These are phyloP conservation scores for Phellinidium pouzarii DNA, from an alignment of 1,284 basidiomycete genomes.

Conservation along the genomic window DNA sequence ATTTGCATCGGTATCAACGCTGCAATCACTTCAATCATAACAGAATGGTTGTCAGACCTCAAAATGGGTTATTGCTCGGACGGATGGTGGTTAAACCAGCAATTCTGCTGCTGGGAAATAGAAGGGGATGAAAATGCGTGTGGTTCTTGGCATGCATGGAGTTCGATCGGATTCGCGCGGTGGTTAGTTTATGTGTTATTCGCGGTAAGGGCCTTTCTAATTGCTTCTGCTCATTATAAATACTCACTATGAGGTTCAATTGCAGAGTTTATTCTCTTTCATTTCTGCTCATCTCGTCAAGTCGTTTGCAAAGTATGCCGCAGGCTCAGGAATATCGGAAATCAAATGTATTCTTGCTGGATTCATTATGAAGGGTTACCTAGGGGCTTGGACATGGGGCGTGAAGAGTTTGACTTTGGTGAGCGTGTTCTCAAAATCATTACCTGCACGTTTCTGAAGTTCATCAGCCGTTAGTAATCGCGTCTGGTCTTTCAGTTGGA, in stretches of 20 bases:
- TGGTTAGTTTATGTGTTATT: constrained; percentile 88
- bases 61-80: constrained; percentile 96
- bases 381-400: constrained; percentile 83
- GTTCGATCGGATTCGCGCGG: constrained; percentile 62
- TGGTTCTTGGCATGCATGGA: constrained; percentile 93
- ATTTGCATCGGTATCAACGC: constrained; percentile 90
- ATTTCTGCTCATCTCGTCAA: constrained; percentile 85
- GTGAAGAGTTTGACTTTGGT: constrained; percentile 92
- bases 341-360: constrained; percentile 98
- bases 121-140: constrained; percentile 81
- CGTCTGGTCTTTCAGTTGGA: constrained; percentile 93
- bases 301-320: constrained; percentile 89
- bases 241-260: constrained; percentile 6
- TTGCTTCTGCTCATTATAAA: constrained; percentile 6
- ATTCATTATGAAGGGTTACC: constrained; percentile 94
- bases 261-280: constrained; percentile 72
- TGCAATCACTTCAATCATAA: constrained; percentile 91
- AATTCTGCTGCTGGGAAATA: constrained; percentile 97
- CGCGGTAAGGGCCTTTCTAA: constrained; percentile 55
- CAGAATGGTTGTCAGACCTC: constrained; percentile 97
- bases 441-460: constrained; percentile 13
- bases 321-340: constrained; percentile 97
- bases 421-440: constrained; percentile 27
- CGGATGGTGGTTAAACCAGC: constrained; percentile 97
- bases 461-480: constrained; percentile 87